Evolutionary conservation across 345 rosid genomes (phyloP).

Genomic region (Eucalyptus regnans): DNA sequence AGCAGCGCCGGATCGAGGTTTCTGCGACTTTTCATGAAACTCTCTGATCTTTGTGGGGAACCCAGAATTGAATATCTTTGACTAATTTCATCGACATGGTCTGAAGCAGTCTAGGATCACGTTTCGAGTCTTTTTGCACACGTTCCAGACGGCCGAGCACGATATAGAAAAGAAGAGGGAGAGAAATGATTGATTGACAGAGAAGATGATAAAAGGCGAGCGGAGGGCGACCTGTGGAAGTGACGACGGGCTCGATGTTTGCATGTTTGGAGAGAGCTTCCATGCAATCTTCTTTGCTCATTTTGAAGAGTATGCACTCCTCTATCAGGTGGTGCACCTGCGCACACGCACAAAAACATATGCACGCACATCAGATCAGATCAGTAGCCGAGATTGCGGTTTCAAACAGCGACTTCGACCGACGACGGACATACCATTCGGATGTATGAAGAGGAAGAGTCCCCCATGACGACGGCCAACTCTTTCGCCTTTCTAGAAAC

Average conservation of each 20-base stretch:
- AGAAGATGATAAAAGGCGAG: background rate
- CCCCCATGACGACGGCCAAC: constrained; percentile 14
- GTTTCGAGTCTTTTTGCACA: background rate
- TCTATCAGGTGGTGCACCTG: constrained; percentile 94
- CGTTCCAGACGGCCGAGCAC: background rate
- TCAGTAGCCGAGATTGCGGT: background rate
- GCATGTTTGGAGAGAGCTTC: constrained; percentile 88
- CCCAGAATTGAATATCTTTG: background rate
- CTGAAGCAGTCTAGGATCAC: background rate
- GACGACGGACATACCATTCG: constrained; percentile 23
- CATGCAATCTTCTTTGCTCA: constrained; percentile 92
- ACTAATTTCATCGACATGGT: background rate
- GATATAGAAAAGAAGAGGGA: background rate
- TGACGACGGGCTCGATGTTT: constrained; percentile 67
- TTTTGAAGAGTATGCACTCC: constrained; percentile 74
- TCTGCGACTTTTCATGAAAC: background rate
- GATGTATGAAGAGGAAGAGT: constrained; percentile 54
- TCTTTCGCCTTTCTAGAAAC: background rate
- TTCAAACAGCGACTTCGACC: background rate
- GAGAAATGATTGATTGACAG: background rate
- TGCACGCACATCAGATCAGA: background rate
- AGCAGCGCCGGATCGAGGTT: background rate
- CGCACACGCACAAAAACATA: background rate
- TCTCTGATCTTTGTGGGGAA: background rate
- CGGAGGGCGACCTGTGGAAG: constrained; percentile 38